Conservation (phyloP, 352 stramenopile species). For the Globisporangium ultimum region DNA sequence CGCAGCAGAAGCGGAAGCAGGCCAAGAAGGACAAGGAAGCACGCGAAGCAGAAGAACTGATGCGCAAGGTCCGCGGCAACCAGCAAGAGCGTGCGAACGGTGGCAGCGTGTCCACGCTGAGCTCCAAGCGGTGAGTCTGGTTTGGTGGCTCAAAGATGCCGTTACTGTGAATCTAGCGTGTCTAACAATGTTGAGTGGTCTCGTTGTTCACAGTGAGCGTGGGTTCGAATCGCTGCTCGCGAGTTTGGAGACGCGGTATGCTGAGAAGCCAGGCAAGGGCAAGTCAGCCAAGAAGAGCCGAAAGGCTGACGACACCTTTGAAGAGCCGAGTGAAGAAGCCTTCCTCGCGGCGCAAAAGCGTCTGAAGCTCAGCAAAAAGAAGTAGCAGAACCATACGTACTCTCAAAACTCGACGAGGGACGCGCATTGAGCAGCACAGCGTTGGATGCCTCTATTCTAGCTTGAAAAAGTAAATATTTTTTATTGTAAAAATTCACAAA, state of each 20-base stretch:
- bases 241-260: conserved; percentile 64
- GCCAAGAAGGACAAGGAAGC: conserved; percentile 59
- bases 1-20: conserved; percentile 41
- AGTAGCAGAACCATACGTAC: background rate
- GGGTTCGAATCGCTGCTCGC: conserved; percentile 57
- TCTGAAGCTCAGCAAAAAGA: conserved; percentile 31
- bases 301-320: conserved; percentile 12
- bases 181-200: background rate
- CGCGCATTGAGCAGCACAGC: too few species aligned
- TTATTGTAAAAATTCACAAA: too few species aligned
- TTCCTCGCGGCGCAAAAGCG: conserved; percentile 56
- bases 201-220: conserved; percentile 32
- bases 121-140: conserved; percentile 26
- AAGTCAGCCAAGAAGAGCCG: conserved; percentile 33
- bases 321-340: conserved; percentile 60
- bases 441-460: too few species aligned
- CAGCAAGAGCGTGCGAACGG: conserved; percentile 33
- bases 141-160: conserved; percentile 8
- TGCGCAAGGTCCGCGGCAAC: conserved; percentile 57
- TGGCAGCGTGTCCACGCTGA: conserved; percentile 29
- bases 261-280: conserved; percentile 24
- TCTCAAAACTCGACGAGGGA: background rate
- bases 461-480: too few species aligned
- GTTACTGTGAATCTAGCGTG: background rate
- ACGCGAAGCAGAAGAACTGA: conserved; percentile 54